Conservation (phyloP, 495 filamentous ascomycete species). For the Lineolata rhizophorae region DNA sequence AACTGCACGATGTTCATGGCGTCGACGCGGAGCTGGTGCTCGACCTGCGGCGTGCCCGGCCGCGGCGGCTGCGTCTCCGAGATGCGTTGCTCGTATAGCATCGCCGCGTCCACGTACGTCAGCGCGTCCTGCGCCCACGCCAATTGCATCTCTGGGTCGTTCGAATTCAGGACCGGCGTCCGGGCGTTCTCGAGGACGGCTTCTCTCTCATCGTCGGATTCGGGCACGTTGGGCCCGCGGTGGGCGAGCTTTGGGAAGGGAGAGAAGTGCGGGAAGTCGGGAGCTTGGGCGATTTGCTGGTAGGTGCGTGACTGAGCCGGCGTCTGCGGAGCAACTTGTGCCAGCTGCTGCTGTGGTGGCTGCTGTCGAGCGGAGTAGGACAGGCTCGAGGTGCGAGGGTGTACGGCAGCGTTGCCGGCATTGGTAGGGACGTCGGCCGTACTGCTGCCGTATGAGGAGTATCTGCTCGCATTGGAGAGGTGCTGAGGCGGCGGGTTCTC, state of each 20-base stretch:
- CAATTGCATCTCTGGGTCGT: slow-evolving; percentile 90
- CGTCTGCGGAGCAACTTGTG: not conserved
- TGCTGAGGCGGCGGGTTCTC: too few species aligned
- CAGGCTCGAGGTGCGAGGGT: slow-evolving; percentile 7
- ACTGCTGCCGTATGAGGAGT: too few species aligned
- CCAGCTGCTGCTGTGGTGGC: not conserved
- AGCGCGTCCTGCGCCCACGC: slow-evolving; percentile 89
- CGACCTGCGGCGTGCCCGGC: slow-evolving; percentile 58
- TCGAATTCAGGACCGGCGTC: slow-evolving; percentile 66
- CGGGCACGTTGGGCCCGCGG: slow-evolving; percentile 73
- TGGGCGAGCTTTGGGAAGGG: slow-evolving; percentile 72
- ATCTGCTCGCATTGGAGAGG: too few species aligned
- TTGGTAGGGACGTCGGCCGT: slow-evolving; percentile 2
- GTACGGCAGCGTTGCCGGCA: slow-evolving; percentile 13
- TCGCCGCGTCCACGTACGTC: slow-evolving; percentile 66
- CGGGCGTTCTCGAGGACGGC: slow-evolving; percentile 66
- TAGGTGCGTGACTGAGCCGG: slow-evolving; percentile 1
- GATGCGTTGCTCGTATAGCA: slow-evolving; percentile 41
- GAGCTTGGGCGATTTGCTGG: slow-evolving; percentile 2
- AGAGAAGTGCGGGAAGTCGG: slow-evolving; percentile 48
- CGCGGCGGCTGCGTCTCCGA: slow-evolving; percentile 41
- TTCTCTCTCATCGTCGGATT: slow-evolving; percentile 86
- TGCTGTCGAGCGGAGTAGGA: not conserved
- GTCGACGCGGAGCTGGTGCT: slow-evolving; percentile 70
- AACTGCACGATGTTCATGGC: slow-evolving; percentile 82